A percentile compares a stretch with the other conserved stretches of the same genome.
Conservation (phyloP, 768 basidiomycete genomes). For the Rhodosporidiobolus sp. region DNA sequence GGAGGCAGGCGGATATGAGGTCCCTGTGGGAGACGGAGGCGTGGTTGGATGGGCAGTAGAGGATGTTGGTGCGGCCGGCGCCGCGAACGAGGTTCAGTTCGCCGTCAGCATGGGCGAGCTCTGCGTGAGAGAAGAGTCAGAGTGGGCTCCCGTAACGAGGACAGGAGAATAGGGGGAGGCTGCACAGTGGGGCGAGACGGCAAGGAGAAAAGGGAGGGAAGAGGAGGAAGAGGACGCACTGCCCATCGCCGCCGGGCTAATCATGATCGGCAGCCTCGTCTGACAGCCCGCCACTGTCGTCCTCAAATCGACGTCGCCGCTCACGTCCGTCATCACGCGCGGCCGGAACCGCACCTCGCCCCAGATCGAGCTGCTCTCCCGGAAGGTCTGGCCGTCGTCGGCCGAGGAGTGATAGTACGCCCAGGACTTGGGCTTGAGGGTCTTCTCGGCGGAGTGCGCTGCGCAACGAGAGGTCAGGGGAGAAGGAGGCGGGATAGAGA, state of each 20-base stretch:
- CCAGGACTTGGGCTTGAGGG: conserved; percentile 27
- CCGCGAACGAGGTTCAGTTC: conserved; percentile 16
- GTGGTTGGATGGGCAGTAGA: conserved; percentile 16
- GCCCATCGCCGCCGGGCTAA: conserved; percentile 48
- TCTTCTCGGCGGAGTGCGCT: conserved; percentile 1
- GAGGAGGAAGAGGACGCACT: conserved; percentile 2
- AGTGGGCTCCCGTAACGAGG: too few relatives aligned
- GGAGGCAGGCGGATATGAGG: neutral
- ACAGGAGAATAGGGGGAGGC: too few relatives aligned
- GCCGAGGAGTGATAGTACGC: conserved; percentile 21
- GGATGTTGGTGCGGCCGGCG: conserved; percentile 2
- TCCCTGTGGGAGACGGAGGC: conserved; percentile 24
- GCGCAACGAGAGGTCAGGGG: too few relatives aligned
- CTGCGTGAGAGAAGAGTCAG: neutral
- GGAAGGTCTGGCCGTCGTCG: conserved; percentile 21
- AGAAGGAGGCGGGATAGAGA: too few relatives aligned
- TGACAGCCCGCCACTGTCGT: conserved; percentile 46
- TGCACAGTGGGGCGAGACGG: neutral
- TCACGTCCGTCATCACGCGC: conserved; percentile 45
- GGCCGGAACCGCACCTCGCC: conserved; percentile 12
- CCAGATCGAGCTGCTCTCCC: neutral
- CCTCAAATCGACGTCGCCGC: conserved; percentile 43
- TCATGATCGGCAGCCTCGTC: conserved; percentile 47
- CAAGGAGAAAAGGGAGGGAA: neutral
- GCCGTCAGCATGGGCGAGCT: conserved; percentile 23